Conservation (phyloP, 2,329 filamentous ascomycete genomes). For the Cadophora malorum region DNA sequence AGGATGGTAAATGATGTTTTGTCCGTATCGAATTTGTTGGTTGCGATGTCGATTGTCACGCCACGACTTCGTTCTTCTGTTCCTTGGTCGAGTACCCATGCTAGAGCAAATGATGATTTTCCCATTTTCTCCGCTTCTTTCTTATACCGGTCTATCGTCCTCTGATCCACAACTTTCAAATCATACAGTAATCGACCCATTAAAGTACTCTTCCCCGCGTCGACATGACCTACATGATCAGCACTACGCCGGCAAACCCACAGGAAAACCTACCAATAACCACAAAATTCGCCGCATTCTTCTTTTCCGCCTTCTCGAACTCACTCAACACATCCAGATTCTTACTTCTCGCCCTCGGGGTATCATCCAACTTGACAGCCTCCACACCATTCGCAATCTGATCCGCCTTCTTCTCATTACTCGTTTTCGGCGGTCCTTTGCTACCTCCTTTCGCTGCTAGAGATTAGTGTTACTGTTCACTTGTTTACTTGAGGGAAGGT, state of each 20-base stretch:
- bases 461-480: slow-evolving; percentile 45
- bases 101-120: slow-evolving; percentile 93
- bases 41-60: slow-evolving; percentile 96
- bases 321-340: slow-evolving; percentile 86
- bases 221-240: slow-evolving; percentile 77
- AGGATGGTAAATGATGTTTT: slow-evolving; percentile 90
- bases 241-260: background rate
- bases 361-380: slow-evolving; percentile 55
- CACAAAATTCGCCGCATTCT: slow-evolving; percentile 87
- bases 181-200: slow-evolving; percentile 96
- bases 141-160: slow-evolving; percentile 86
- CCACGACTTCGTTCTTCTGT: slow-evolving; percentile 87
- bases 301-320: slow-evolving; percentile 75
- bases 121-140: slow-evolving; percentile 90
- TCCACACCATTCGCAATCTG: slow-evolving; percentile 55
- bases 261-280: slow-evolving; percentile 71
- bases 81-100: slow-evolving; percentile 95
- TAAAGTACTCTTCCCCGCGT: slow-evolving; percentile 95
- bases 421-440: slow-evolving; percentile 48
- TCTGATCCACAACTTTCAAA: slow-evolving; percentile 83
- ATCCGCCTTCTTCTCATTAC: slow-evolving; percentile 50
- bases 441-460: slow-evolving; percentile 51
- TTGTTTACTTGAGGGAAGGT: slow-evolving; percentile 38
- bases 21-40: slow-evolving; percentile 90
- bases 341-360: slow-evolving; percentile 70